A percentile compares a stretch with the other conserved stretches of the same genome.
These are phyloP conservation scores for Rhododendron williamsianum DNA, from an alignment of 148 eudicot species.

Conservation along the genomic window DNA sequence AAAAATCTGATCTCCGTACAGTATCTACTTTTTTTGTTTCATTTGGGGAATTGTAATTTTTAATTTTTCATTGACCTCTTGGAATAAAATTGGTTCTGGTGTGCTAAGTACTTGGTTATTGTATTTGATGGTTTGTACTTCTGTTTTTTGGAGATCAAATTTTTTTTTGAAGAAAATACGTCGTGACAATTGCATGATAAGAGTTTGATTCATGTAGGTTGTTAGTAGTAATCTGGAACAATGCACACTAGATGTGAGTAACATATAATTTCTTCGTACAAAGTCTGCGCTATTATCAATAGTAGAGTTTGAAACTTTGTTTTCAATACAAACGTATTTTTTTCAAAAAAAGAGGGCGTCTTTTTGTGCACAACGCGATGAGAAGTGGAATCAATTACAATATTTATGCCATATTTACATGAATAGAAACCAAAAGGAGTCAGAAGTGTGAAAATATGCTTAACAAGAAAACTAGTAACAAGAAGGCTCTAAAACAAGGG, in stretches of 20 bases:
- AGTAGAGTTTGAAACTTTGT: not conserved
- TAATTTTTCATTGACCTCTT: not conserved
- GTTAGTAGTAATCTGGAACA: not conserved
- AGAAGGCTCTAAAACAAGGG: too few relatives aligned
- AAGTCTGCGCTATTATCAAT: not conserved
- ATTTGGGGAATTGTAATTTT: not conserved
- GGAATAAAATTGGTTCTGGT: not conserved
- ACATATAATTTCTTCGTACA: not conserved
- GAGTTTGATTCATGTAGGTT: too few relatives aligned
- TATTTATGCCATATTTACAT: too few relatives aligned
- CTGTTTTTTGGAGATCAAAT: not conserved
- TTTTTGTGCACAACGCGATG: not conserved
- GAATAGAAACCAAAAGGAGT: too few relatives aligned
- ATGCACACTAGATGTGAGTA: not conserved
- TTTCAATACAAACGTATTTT: not conserved
- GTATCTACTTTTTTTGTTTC: not conserved
- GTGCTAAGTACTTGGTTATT: not conserved
- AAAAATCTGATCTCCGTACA: conserved; percentile 11
- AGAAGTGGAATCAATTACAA: not conserved
- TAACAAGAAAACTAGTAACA: too few relatives aligned
- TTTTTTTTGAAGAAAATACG: not conserved
- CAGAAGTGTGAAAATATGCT: too few relatives aligned
- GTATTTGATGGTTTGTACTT: not conserved
- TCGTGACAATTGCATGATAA: too few relatives aligned
- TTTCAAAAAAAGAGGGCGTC: not conserved